phyloP scores from a whole-genome alignment of 768 basidiomycete genomes.

The Hypholoma sublateritium region DNA sequence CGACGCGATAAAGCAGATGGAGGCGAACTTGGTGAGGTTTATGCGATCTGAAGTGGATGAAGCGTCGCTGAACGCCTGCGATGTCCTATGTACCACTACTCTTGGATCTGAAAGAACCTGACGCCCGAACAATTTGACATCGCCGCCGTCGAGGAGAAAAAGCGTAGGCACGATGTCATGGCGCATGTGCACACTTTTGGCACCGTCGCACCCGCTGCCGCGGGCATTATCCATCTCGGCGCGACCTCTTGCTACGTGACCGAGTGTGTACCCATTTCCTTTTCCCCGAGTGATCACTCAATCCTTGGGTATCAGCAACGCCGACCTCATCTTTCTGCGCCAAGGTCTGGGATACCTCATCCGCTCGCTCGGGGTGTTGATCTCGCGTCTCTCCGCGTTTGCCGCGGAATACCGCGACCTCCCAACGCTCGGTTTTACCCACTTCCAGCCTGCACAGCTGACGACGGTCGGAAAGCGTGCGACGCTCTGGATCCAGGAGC shows the following conservation, averaged over 20 bases:
- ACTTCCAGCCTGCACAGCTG: conserved; percentile 98
- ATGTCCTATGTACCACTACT: neutral
- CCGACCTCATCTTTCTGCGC: conserved; percentile 96
- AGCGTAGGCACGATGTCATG: conserved; percentile 98
- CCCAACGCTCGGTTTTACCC: conserved; percentile 96
- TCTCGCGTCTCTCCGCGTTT: conserved; percentile 84
- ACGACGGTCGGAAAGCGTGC: conserved; percentile 98
- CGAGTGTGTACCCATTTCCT: conserved; percentile 59
- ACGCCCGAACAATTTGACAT: conserved; percentile 89
- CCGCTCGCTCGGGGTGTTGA: conserved; percentile 84
- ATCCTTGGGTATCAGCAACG: conserved; percentile 61
- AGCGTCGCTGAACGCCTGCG: neutral
- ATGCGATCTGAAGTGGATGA: neutral
- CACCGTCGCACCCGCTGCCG: conserved; percentile 88
- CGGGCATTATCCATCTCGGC: conserved; percentile 94
- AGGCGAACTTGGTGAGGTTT: conserved; percentile 71
- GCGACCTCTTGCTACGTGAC: conserved; percentile 99
- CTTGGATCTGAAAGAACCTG: conserved; percentile 49
- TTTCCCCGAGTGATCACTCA: neutral
- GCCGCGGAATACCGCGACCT: conserved; percentile 84
- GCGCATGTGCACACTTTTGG: conserved; percentile 99
- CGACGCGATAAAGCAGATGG: conserved; percentile 93
- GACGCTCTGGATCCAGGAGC: conserved; percentile 97
- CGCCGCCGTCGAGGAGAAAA: conserved; percentile 95
- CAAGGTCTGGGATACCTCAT: conserved; percentile 83